Evolutionary conservation across 345 rosid genomes (phyloP), one percentile per base, ranked within the genome.

Genomic region (Linum trigynum): DNA sequence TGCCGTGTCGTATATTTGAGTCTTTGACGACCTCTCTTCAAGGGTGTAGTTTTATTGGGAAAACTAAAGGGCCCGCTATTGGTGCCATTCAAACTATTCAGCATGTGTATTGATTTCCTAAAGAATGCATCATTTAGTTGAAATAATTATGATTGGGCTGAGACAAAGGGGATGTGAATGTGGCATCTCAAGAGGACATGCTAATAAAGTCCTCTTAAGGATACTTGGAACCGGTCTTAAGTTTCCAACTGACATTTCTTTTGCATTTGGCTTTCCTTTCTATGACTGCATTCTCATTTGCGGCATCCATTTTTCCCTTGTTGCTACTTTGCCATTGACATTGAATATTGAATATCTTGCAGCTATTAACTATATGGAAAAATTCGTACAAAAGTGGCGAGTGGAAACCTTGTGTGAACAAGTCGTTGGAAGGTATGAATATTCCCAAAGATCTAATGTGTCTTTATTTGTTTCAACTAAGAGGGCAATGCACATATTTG

Each of bases 331-430:
- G 12, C 35, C 12, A 43, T 69, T 61, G 39, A 57, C 38, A 69
- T 40, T 39, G 63, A 41, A 43, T 69, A 55, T 60, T 50, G 38
- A 61, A 23, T 78, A 70, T 17, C 38, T 60, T 75, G 74, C 72
- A 94, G 99, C 77, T 95, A 65, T 82, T 83, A 45, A 89, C 87
- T 12, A 82, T 95, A 69, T 95, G 99, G 99, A 95, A 84, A 82
- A 84, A 80, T 74, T 84, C 88, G 10, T 80, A 84, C 76, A 89
- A 81, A 80, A 78, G 85, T 59, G 90, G 87, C 11, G 88, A 77
- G 61, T 95, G 99, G 97, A 84, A 64, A 59, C 96, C 96, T 0
- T 95, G 91, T 59, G 72, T 83, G 16, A 84, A 80, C 76, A 80
- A 71, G 72, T 85, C 96, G 62, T 68, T 77, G 35, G 87, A 79